phyloP scores from a whole-genome alignment of 768 basidiomycete genomes.

The Clavaria fumosa region DNA sequence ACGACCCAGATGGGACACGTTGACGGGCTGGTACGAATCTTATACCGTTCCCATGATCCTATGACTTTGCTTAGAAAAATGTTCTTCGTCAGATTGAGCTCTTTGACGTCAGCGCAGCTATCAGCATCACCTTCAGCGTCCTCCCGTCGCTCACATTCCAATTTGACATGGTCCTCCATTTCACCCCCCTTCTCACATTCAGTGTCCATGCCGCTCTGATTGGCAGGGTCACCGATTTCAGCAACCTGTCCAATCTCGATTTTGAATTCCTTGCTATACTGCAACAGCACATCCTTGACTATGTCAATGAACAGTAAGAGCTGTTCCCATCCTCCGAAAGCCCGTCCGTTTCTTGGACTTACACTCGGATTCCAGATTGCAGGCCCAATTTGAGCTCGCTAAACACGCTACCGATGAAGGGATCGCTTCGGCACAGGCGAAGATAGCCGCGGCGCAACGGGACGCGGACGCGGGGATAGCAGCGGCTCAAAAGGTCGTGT shows the following conservation, averaged over 20 bases:
- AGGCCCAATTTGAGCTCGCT: slow-evolving; percentile 1
- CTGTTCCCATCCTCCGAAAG: neutral
- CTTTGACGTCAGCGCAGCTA: neutral
- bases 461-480: neutral
- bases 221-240: neutral
- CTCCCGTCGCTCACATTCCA: slow-evolving; percentile 3
- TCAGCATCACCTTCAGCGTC: slow-evolving; percentile 4
- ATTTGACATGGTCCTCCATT: slow-evolving; percentile 6
- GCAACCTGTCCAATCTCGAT: slow-evolving; percentile 4
- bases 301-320: neutral
- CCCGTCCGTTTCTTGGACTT: neutral
- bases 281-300: slow-evolving; percentile 6
- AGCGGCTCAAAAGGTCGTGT: neutral
- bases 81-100: neutral
- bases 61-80: slow-evolving; percentile 1
- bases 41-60: neutral
- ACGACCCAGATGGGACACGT: slow-evolving; percentile 1
- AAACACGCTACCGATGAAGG: slow-evolving; percentile 1
- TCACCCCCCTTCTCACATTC: slow-evolving; percentile 6
- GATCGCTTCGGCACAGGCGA: neutral
- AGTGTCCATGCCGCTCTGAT: slow-evolving; percentile 3
- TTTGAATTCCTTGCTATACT: slow-evolving; percentile 3
- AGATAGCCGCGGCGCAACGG: neutral
- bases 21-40: neutral
- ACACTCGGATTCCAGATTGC: neutral